These are phyloP conservation scores for Leccinum arenicola DNA, from an alignment of 768 basidiomycete species.

Conservation along the genomic window DNA sequence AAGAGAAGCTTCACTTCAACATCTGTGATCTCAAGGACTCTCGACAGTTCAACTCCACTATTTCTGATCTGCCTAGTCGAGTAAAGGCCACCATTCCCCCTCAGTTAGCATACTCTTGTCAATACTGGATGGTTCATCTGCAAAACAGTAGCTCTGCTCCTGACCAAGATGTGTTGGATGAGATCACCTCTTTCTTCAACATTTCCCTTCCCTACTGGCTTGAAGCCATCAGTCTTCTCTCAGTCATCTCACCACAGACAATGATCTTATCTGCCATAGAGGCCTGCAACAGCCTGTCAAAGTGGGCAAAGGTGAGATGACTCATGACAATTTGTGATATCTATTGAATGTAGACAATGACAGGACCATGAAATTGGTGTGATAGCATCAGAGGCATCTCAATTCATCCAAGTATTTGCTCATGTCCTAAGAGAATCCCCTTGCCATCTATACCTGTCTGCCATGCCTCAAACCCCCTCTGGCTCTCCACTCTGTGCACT, in stretches of 20 bases:
- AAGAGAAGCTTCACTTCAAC: too few species aligned
- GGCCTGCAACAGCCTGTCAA: neutral
- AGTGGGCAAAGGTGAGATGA: neutral
- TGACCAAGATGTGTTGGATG: neutral
- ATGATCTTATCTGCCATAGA: neutral
- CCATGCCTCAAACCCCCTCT: too few species aligned
- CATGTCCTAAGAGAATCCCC: too few species aligned
- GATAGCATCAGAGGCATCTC: too few species aligned
- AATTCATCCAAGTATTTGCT: too few species aligned
- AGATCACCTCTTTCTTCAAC: constrained; percentile 14
- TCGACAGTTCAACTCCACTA: too few species aligned
- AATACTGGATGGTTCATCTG: neutral
- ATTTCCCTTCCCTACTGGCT: constrained; percentile 36
- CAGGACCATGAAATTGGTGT: neutral
- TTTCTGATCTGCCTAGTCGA: neutral
- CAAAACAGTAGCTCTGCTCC: neutral
- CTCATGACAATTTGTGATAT: neutral
- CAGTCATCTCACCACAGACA: neutral
- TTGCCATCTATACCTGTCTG: too few species aligned
- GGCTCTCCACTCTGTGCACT: too few species aligned
- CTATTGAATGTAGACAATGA: too few species aligned
- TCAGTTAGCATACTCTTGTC: neutral
- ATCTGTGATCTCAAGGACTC: too few species aligned
- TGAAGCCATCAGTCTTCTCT: constrained; percentile 32
- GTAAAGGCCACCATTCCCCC: neutral